Evolutionary conservation across 1,139 yeast genomes (phyloP).

Genomic region (Yamadazyma epiphylla): DNA sequence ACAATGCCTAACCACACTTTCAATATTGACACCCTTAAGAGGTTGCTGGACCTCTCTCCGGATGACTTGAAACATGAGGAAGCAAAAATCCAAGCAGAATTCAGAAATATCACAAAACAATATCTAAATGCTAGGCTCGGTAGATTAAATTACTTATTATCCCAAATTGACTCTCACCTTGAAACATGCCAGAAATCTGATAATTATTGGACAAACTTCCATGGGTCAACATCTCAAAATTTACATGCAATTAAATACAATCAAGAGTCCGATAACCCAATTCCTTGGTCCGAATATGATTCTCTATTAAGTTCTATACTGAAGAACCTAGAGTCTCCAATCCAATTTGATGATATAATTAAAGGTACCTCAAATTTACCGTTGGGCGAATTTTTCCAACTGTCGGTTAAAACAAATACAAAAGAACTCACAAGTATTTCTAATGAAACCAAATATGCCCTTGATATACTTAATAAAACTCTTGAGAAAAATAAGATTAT

Average conservation of each 20-base stretch:
- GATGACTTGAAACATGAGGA: conserved; percentile 31
- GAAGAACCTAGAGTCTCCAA: conserved; percentile 30
- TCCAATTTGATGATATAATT: conserved; percentile 27
- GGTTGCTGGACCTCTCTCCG: conserved; percentile 17
- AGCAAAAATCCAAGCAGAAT: conserved; percentile 27
- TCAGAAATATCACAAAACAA: conserved; percentile 22
- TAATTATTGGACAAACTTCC: conserved; percentile 32
- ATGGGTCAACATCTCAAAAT: conserved; percentile 30
- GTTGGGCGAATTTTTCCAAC: conserved; percentile 26
- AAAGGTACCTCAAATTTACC: conserved; percentile 18
- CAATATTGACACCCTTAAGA: conserved; percentile 6
- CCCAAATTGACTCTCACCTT: conserved; percentile 23
- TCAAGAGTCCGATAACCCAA: conserved; percentile 22
- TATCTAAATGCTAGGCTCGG: conserved; percentile 29
- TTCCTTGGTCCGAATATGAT: conserved; percentile 9
- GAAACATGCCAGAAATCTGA: conserved; percentile 27
- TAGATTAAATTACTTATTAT: conserved; percentile 29
- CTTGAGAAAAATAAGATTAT: conserved; percentile 25
- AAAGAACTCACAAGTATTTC: conserved; percentile 21
- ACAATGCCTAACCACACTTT: conserved; percentile 2
- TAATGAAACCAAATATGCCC: conserved; percentile 31
- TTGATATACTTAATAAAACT: conserved; percentile 18
- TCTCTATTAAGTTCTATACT: conserved; percentile 11
- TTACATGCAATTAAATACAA: conserved; percentile 29
- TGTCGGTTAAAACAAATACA: conserved; percentile 21